A percentile compares a stretch with the other conserved stretches of the same genome.
Evolutionary conservation across 2,329 filamentous ascomycete genomes (phyloP).

Genomic region (Aspergillus transmontanensis): DNA sequence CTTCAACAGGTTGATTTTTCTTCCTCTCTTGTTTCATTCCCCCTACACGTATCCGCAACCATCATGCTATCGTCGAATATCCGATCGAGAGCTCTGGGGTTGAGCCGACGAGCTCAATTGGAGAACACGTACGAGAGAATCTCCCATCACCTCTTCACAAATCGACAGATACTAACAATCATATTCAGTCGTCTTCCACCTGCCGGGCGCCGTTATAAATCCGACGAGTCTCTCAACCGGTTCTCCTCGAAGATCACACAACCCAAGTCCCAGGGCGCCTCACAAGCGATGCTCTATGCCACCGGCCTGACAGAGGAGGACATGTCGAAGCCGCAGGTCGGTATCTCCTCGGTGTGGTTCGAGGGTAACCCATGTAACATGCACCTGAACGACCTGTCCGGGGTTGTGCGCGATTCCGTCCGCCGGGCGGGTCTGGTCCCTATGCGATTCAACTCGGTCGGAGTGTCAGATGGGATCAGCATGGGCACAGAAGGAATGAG

Average conservation of each 20-base stretch:
- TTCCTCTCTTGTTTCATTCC: too few species aligned
- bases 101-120: too few species aligned
- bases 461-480: conserved; percentile 83
- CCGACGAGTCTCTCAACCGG: too few species aligned
- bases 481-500: conserved; percentile 79
- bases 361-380: conserved; percentile 98
- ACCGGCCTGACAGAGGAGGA: conserved; percentile 80
- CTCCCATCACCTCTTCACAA: too few species aligned
- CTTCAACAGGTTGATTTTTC: too few species aligned
- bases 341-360: conserved; percentile 96
- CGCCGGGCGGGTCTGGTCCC: conserved; percentile 75
- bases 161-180: too few species aligned
- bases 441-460: conserved; percentile 97
- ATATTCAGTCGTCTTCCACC: too few species aligned
- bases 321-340: conserved; percentile 91
- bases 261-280: conserved; percentile 93
- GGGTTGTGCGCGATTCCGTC: conserved; percentile 76
- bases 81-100: too few species aligned
- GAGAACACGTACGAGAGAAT: too few species aligned
- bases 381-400: conserved; percentile 67
- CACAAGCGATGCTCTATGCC: conserved; percentile 95
- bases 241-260: conserved; percentile 81
- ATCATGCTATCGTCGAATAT: too few species aligned
- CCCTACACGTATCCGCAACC: too few species aligned
- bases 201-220: too few species aligned